Conservation (phyloP, 345 rosid species). For the Cardamine occulta region DNA sequence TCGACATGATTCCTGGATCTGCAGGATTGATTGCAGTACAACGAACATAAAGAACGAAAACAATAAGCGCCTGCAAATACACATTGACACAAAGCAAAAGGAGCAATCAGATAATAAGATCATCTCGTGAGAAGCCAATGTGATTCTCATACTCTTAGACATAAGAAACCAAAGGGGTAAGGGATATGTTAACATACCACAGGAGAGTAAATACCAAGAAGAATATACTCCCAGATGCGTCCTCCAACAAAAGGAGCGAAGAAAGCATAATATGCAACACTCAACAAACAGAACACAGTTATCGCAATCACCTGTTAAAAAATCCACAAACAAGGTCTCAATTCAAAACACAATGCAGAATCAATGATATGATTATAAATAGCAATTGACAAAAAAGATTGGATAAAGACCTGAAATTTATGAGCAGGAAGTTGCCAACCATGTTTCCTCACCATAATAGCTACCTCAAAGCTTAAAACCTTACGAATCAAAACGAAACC, state of each 20-base stretch:
- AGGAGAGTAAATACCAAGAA: conserved; percentile 75
- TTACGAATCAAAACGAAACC: conserved; percentile 33
- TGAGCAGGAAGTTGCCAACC: conserved; percentile 99
- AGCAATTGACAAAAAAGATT: not conserved
- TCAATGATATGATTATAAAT: not conserved
- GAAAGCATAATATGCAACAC: conserved; percentile 92
- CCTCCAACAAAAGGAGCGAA: conserved; percentile 97
- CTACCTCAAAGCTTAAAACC: not conserved
- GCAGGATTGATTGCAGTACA: conserved; percentile 99
- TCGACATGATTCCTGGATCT: conserved; percentile 98
- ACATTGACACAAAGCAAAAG: conserved; percentile 21
- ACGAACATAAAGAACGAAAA: conserved; percentile 90
- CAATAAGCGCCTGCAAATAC: conserved; percentile 75
- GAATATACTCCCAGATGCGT: conserved; percentile 77
- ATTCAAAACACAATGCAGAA: not conserved
- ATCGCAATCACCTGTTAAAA: conserved; percentile 82
- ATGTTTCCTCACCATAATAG: conserved; percentile 87
- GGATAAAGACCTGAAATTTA: conserved; percentile 69
- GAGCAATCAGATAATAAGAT: conserved; percentile 5
- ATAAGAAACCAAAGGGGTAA: not conserved
- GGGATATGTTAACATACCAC: conserved; percentile 67
- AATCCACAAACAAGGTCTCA: not conserved
- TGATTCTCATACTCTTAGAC: not conserved
- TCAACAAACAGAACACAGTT: conserved; percentile 90
- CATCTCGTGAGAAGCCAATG: not conserved